These are phyloP conservation scores for Centrapalus pauciflorus DNA, from an alignment of 129 eudicot genomes.

Conservation along the genomic window DNA sequence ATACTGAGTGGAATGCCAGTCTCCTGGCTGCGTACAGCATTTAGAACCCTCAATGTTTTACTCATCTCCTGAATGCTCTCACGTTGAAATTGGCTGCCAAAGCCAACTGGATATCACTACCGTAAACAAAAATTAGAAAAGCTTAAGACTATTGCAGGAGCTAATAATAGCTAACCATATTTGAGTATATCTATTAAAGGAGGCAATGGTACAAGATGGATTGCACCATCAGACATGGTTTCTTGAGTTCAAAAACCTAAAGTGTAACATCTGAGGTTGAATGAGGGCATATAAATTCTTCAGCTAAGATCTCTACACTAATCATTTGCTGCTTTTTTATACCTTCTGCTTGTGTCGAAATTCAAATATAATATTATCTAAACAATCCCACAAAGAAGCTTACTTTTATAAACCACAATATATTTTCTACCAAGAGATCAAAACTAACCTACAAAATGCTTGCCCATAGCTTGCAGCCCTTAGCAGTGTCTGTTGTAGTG, in stretches of 20 bases:
- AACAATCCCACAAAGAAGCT: neutral
- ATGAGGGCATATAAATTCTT: conserved; percentile 4
- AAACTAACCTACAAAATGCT: conserved; percentile 92
- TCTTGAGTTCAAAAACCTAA: neutral
- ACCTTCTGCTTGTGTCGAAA: neutral
- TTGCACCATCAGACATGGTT: neutral
- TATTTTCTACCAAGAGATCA: neutral
- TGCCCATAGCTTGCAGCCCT: conserved; percentile 99
- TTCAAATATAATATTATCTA: neutral
- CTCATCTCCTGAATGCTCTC: conserved; percentile 83
- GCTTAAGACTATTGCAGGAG: conserved; percentile 8
- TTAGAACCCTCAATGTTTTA: conserved; percentile 83
- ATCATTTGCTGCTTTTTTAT: conserved; percentile 7
- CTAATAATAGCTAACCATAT: neutral
- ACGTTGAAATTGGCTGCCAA: conserved; percentile 98
- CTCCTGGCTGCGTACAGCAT: conserved; percentile 86
- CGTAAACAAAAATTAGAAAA: conserved; percentile 60
- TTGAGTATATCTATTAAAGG: neutral
- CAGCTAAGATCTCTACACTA: neutral
- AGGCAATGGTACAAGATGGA: neutral
- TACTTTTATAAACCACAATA: neutral
- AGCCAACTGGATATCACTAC: conserved; percentile 97
- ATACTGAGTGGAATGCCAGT: conserved; percentile 92
- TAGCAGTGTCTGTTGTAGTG: conserved; percentile 68
- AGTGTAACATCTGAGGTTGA: conserved; percentile 1